Percentiles rank a stretch among this genome's conserved stretches.
These are phyloP conservation scores for Phytophthora agathidicida DNA, from an alignment of 352 stramenopile genomes.

Conservation along the genomic window DNA sequence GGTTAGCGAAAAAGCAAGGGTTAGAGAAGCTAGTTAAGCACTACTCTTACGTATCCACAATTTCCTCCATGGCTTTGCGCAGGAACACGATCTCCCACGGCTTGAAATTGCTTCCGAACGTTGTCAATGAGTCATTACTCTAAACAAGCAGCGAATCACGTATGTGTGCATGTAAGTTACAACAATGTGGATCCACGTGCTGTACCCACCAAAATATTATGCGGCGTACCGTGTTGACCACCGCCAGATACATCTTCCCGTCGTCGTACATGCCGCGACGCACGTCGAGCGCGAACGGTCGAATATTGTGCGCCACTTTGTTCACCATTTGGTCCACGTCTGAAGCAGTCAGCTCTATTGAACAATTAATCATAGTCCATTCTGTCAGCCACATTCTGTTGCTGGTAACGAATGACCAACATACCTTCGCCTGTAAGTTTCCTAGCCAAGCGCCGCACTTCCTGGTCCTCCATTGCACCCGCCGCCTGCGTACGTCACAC, in stretches of 20 bases:
- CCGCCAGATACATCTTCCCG: slow-evolving; percentile 78
- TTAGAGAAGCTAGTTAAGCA: no score
- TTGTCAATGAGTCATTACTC: slow-evolving; percentile 79
- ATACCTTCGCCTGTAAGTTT: slow-evolving; percentile 74
- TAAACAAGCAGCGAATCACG: slow-evolving; percentile 24
- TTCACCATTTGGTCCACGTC: slow-evolving; percentile 77
- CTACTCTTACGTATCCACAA: slow-evolving; percentile 63
- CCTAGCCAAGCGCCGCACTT: slow-evolving; percentile 54
- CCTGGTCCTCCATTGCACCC: slow-evolving; percentile 69
- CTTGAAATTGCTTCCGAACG: slow-evolving; percentile 79
- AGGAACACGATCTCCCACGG: slow-evolving; percentile 88
- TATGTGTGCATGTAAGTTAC: neutral
- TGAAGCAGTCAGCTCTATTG: slow-evolving; percentile 46
- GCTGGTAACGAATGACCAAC: neutral
- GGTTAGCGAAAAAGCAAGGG: neutral
- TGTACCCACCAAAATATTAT: neutral
- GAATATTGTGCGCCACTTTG: slow-evolving; percentile 61
- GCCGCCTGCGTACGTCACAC: slow-evolving; percentile 43
- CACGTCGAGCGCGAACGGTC: slow-evolving; percentile 73
- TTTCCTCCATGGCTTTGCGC: slow-evolving; percentile 81
- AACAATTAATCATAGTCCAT: neutral
- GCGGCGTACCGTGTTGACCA: slow-evolving; percentile 74
- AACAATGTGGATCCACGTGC: neutral
- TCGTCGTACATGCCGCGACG: slow-evolving; percentile 82
- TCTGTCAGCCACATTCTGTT: neutral